Conservation (phyloP, 768 basidiomycete species). For the Suillus hirtellus region DNA sequence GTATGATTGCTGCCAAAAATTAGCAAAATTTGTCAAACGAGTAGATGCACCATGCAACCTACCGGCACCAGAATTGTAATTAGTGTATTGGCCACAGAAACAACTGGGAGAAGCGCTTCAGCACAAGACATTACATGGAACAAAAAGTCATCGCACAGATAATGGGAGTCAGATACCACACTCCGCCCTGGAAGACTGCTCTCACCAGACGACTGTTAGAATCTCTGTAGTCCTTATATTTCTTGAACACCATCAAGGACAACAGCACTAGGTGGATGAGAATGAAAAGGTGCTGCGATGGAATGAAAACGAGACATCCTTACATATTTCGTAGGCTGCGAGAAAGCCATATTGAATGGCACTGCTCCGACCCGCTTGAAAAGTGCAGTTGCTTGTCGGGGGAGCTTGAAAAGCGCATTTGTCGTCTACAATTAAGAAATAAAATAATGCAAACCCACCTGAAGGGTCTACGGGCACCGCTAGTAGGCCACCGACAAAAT, state of each 20-base stretch:
- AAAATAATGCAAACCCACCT: neutral
- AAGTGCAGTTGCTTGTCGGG: conserved; percentile 2
- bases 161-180: neutral
- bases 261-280: neutral
- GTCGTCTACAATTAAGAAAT: neutral
- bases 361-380: conserved; percentile 1
- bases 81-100: neutral
- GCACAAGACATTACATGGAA: neutral
- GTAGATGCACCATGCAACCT: neutral
- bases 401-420: neutral
- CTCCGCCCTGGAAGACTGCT: neutral
- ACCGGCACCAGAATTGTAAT: neutral
- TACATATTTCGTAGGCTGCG: neutral
- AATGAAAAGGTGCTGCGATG: neutral
- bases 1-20: neutral
- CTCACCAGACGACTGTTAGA: neutral
- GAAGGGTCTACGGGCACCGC: neutral
- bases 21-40: neutral
- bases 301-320: neutral
- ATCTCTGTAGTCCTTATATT: neutral
- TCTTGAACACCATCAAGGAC: conserved; percentile 5
- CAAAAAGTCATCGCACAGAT: neutral
- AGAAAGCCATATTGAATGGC: neutral
- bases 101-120: neutral
- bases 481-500: neutral